Base-by-base conservation (phyloP, 495 filamentous ascomycete genomes). In the Penicillium canariense region DNA sequence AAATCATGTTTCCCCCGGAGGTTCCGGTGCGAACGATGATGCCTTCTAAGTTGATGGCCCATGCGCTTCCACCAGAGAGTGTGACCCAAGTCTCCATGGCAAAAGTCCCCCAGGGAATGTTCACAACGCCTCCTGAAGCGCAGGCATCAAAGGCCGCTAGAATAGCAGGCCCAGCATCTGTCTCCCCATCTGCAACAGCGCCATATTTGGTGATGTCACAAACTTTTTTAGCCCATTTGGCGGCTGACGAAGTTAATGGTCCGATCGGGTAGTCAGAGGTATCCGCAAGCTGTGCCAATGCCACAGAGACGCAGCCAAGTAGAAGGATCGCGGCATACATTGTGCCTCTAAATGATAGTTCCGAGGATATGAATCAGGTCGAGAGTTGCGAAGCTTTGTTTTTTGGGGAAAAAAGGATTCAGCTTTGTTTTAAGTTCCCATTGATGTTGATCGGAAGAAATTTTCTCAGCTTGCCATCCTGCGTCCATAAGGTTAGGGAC, bases 11-110 rank as follows among this genome's bases (percentile, higher is more conserved):
- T 6, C 73, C 76, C 9, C 66, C 63, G 15, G 55, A 67, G n/a
- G 58, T 68, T 4, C 72, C 74, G 7, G 59, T 65, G 6, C 71
- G 61, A 18, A 67, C 66, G 31, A 79, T 76, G 20, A 72, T 66
- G 1, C 76, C 76, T 38, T 79, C 76, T 8, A 79, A 59, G 40
- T 76, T 68, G 11, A 77, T 47, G n/a, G 74, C 70, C 61, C 61
- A 68, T 3, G 44, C 63, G 12, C 17, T 59, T 9, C 72, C 73
- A 17, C 63, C 68, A 31, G 54, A 71, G 10, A 76, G 58, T 1
- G 58, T 62, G 2, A 68, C 62, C 48, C 65, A 66, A n/a, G 52
- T 64, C 3, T 22, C 50, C 47, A 68, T 35, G 9, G 54, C 54
- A 32, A 64, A 68, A 31, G 59, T 56, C 15, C 66, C 66, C 4